A percentile compares a stretch with the other conserved stretches of the same genome.
phyloP scores from a whole-genome alignment of 225 moss, liverwort and hornwort species.

The Ulota crispa region DNA sequence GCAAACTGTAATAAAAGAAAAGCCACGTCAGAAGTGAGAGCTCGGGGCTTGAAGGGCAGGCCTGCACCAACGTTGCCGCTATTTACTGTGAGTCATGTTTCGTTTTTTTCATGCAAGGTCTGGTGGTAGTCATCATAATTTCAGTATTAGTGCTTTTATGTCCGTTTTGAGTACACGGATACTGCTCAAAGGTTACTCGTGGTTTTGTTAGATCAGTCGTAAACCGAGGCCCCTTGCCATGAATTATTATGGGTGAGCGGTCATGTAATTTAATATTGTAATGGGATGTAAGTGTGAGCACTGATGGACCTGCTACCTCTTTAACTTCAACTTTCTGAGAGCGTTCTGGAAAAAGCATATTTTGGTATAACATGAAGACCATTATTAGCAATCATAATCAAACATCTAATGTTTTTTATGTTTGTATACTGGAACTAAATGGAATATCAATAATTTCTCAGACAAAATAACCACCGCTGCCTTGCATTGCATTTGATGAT shows the following conservation, averaged over 20 bases:
- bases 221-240: conserved; percentile 9
- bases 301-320: background rate
- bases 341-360: background rate
- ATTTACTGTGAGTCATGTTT: conserved; percentile 4
- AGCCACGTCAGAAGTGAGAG: conserved; percentile 26
- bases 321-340: background rate
- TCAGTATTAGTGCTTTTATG: background rate
- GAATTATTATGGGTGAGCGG: background rate
- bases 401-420: too few relatives aligned
- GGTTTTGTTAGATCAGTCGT: background rate
- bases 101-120: background rate
- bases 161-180: conserved; percentile 1
- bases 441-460: too few relatives aligned
- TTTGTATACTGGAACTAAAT: too few relatives aligned
- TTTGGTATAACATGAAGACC: background rate
- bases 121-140: conserved; percentile 1
- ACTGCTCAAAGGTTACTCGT: conserved; percentile 14
- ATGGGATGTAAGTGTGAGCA: background rate
- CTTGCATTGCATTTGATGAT: too few relatives aligned
- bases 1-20: conserved; percentile 32
- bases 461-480: too few relatives aligned
- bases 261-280: background rate
- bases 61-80: conserved; percentile 25
- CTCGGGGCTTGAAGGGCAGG: conserved; percentile 18
- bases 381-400: too few relatives aligned